Conservation (phyloP, 1,284 basidiomycete genomes). For the Pascua sp. region DNA sequence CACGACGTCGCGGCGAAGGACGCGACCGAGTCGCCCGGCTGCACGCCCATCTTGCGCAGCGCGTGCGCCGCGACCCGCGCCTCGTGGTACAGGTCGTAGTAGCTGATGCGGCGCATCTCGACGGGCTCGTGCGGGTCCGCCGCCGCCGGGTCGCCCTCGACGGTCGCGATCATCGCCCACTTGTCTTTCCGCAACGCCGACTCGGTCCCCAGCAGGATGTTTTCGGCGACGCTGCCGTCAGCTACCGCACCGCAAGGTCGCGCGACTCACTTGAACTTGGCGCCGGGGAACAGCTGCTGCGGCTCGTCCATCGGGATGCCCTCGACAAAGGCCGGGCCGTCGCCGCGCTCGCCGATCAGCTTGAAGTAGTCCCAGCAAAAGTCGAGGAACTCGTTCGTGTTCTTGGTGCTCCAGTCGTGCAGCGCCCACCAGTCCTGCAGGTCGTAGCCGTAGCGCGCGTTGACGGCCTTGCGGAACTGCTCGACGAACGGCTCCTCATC, state of each 20-base stretch:
- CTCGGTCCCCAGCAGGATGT: conserved; percentile 15
- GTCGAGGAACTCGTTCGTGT: conserved; percentile 17
- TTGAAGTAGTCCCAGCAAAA: conserved; percentile 16
- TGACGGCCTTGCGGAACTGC: conserved; percentile 16
- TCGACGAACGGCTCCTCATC: conserved; percentile 19
- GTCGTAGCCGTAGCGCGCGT: conserved; percentile 12
- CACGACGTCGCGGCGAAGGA: conserved; percentile 18
- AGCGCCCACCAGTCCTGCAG: conserved; percentile 20
- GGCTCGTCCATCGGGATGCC: conserved; percentile 19
- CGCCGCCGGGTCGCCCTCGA: conserved; percentile 16
- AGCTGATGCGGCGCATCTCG: conserved; percentile 20
- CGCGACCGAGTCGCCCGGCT: conserved; percentile 17
- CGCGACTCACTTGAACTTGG: conserved; percentile 15
- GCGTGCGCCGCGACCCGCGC: conserved; percentile 12
- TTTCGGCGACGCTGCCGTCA: conserved; percentile 20
- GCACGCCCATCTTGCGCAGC: conserved; percentile 14
- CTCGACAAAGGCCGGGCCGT: conserved; percentile 16
- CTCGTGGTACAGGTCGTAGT: conserved; percentile 21
- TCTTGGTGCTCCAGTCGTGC: conserved; percentile 15
- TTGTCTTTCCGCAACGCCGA: conserved; percentile 12
- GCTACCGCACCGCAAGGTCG: neutral
- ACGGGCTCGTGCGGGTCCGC: conserved; percentile 11
- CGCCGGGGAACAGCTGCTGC: conserved; percentile 15
- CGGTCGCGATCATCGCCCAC: conserved; percentile 18
- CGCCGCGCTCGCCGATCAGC: conserved; percentile 17